Conservation (phyloP, 192 early-diverging fungal species). For the Obelidium mucronatum region DNA sequence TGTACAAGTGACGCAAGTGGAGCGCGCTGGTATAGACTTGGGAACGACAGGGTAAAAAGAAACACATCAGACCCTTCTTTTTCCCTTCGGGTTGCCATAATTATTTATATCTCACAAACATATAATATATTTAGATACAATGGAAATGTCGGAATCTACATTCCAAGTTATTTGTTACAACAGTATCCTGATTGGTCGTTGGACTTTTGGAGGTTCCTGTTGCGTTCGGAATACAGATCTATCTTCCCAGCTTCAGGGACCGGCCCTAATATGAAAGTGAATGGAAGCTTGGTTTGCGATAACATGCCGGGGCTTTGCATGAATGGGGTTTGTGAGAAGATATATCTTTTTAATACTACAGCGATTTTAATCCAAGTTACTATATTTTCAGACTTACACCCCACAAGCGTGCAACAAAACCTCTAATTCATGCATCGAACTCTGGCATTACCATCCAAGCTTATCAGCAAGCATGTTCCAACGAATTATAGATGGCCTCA, state of each 20-base stretch:
- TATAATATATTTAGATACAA: too few species aligned
- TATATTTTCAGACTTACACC: too few species aligned
- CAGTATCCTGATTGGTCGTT: slow-evolving; percentile 25
- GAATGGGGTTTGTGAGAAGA: too few species aligned
- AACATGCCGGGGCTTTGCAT: not conserved
- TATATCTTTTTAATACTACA: too few species aligned
- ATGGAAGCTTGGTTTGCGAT: slow-evolving; percentile 3
- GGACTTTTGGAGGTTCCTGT: slow-evolving; percentile 38
- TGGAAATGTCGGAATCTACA: slow-evolving; percentile 24
- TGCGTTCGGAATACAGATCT: not conserved
- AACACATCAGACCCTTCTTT: too few species aligned
- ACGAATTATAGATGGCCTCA: slow-evolving; percentile 4
- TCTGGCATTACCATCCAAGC: not conserved
- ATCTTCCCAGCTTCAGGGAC: slow-evolving; percentile 1
- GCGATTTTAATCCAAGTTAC: too few species aligned
- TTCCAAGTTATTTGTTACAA: slow-evolving; percentile 21
- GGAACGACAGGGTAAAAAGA: slow-evolving; percentile 12
- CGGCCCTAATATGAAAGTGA: not conserved
- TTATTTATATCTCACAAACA: too few species aligned
- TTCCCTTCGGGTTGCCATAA: too few species aligned
- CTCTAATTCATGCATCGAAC: not conserved
- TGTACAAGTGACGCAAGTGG: slow-evolving; percentile 17
- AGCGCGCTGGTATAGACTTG: not conserved
- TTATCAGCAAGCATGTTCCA: not conserved
- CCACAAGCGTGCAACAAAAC: not conserved